Base-by-base conservation (phyloP, 768 basidiomycete genomes). In the Cyclocybe aegerita region DNA sequence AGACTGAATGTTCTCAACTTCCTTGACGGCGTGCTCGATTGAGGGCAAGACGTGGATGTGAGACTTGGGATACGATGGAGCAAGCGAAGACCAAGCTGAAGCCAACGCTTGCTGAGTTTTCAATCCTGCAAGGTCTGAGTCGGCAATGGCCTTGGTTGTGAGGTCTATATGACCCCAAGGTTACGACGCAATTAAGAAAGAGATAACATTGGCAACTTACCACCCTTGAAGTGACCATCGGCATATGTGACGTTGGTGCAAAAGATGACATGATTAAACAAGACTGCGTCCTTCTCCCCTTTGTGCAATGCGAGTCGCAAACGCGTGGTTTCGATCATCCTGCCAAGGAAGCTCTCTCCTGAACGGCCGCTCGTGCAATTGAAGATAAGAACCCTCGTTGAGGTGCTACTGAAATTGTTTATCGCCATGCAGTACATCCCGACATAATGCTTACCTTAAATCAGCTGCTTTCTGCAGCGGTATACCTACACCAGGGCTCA, bases 201-300 rank as follows among this genome's bases (percentile, higher is more conserved):
- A 23, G 3, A 23, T 23, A 23, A 3, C 23, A 6, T 43, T 35
- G 42, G 14, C 41, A 23, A 60, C 70, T 46, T 59, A 93, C 96
- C 96, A 45, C 90, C 89, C 73, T 98, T 98, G 65, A 84, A 98
- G 31, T 78, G 75, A 0, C 97, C 97, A 55, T 91, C 85, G 1
- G 82, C 78, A 62, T 96, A 99, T 0, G 97, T 99, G 31, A 97
- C 89, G 65, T 98, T 99, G 42, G 93, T 86, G 69, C 95, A 98
- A 68, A 99, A 98, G 40, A 98, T 82, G 50, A 95, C 90, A 43
- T 85, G 80, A 61, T 92, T 81, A 57, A 97, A 97, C 60, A 92
- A 85, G 10, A 62, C 65, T 1, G 72, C 54, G 11, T 67, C 62
- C 46, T 77, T 76, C 0, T 68, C 57, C n/a, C 65, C 64, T 10